These are phyloP conservation scores for Blastobotrys petasosporus DNA, from an alignment of 1,139 yeast species.

Conservation along the genomic window DNA sequence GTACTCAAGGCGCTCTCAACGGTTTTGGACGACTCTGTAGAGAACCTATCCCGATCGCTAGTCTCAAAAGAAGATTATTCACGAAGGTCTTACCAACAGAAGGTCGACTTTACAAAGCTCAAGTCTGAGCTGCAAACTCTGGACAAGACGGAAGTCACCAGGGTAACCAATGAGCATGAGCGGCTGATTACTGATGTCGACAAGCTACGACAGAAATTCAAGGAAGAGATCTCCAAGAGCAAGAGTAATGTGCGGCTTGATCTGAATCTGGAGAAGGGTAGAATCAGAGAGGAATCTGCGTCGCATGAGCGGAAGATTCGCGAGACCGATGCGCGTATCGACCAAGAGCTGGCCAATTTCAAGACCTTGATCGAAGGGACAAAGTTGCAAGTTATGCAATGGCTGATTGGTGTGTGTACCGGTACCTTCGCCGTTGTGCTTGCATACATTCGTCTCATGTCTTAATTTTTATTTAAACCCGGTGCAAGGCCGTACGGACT, in stretches of 20 bases:
- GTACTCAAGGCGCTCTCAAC: slow-evolving; percentile 69
- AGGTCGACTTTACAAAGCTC: slow-evolving; percentile 91
- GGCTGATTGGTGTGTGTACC: slow-evolving; percentile 96
- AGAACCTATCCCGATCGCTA: slow-evolving; percentile 64
- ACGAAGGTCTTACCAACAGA: slow-evolving; percentile 86
- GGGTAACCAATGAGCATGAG: slow-evolving; percentile 82
- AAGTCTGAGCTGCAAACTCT: slow-evolving; percentile 85
- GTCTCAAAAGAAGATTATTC: slow-evolving; percentile 78
- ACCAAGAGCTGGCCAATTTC: slow-evolving; percentile 91
- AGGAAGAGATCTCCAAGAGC: slow-evolving; percentile 87
- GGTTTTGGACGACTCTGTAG: slow-evolving; percentile 78
- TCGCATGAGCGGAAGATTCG: slow-evolving; percentile 89
- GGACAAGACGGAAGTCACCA: slow-evolving; percentile 80
- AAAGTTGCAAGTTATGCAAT: slow-evolving; percentile 93
- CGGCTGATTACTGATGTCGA: slow-evolving; percentile 78
- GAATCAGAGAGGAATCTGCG: slow-evolving; percentile 90
- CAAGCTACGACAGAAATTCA: slow-evolving; percentile 72
- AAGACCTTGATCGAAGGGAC: slow-evolving; percentile 92
- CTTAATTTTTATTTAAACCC: slow-evolving; percentile 34
- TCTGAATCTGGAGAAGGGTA: slow-evolving; percentile 85
- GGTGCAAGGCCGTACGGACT: no score
- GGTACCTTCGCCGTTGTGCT: slow-evolving; percentile 93
- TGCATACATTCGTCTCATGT: slow-evolving; percentile 81
- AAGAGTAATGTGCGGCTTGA: slow-evolving; percentile 89
- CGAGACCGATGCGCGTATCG: slow-evolving; percentile 91